These are phyloP conservation scores for Marasmius tenuissimus DNA, from an alignment of 1,284 basidiomycete genomes.

Conservation along the genomic window DNA sequence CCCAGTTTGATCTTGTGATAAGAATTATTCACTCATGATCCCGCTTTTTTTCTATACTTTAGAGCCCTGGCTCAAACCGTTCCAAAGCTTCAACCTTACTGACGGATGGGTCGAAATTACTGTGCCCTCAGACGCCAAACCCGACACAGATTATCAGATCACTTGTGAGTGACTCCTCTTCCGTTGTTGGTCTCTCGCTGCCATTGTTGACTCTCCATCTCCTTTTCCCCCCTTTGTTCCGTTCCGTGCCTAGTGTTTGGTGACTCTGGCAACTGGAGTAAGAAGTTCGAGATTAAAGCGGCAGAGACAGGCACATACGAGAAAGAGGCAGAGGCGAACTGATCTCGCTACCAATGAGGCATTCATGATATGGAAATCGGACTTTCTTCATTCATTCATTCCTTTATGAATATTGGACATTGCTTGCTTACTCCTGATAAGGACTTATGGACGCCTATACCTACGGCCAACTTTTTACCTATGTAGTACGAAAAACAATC, in stretches of 20 bases:
- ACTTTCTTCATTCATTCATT: no score
- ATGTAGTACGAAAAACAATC: no score
- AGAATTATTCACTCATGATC: neutral
- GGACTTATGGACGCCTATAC: no score
- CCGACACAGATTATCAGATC: conserved; percentile 4
- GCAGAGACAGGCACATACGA: neutral
- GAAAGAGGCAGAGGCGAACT: no score
- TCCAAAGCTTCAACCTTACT: conserved; percentile 3
- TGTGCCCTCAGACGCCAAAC: conserved; percentile 8
- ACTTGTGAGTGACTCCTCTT: neutral
- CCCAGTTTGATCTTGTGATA: no score
- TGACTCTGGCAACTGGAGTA: conserved; percentile 28
- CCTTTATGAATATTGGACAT: no score
- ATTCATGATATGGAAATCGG: no score
- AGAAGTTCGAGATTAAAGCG: conserved; percentile 12
- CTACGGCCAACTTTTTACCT: no score
- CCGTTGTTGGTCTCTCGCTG: no score
- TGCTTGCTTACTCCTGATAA: no score
- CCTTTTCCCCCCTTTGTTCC: neutral
- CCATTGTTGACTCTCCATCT: neutral
- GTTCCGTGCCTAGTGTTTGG: conserved; percentile 10
- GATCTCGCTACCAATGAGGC: no score
- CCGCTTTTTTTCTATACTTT: neutral
- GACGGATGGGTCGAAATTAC: conserved; percentile 7
- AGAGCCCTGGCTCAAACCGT: neutral